Conservation (phyloP, 2,329 filamentous ascomycete species). For the Ophiostoma populinum region DNA sequence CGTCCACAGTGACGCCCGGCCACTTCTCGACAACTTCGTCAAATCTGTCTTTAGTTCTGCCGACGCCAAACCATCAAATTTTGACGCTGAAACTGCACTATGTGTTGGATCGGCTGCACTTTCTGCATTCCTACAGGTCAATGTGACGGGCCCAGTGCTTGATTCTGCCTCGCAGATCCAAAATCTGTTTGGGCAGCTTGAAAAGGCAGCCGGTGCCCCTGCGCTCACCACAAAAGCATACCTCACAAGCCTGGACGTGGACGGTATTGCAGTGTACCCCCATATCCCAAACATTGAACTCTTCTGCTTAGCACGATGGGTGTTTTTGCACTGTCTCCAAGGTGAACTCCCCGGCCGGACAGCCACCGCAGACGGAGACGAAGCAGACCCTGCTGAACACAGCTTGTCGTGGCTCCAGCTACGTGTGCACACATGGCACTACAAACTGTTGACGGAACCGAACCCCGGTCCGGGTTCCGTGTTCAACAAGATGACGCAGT, state of each 20-base stretch:
- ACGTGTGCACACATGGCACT: slow-evolving; percentile 54
- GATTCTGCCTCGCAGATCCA: slow-evolving; percentile 18
- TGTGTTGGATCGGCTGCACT: slow-evolving; percentile 51
- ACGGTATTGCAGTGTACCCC: slow-evolving; percentile 75
- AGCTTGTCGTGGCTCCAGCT: slow-evolving; percentile 45
- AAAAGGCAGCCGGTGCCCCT: slow-evolving; percentile 14
- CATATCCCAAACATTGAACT: slow-evolving; percentile 73
- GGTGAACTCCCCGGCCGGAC: neutral
- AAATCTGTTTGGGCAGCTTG: slow-evolving; percentile 16
- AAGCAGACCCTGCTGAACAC: slow-evolving; percentile 15
- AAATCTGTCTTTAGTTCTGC: neutral
- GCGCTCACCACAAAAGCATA: slow-evolving; percentile 35
- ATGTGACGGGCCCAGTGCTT: slow-evolving; percentile 76
- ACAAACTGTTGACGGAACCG: slow-evolving; percentile 41
- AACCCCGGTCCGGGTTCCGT: slow-evolving; percentile 34
- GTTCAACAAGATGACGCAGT: slow-evolving; percentile 38
- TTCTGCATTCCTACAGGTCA: slow-evolving; percentile 68
- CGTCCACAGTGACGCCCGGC: neutral
- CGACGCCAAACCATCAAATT: no score
- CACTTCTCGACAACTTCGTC: slow-evolving; percentile 6
- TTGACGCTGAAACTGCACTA: neutral
- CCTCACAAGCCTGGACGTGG: slow-evolving; percentile 53
- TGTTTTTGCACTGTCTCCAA: slow-evolving; percentile 1
- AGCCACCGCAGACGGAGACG: slow-evolving; percentile 11
- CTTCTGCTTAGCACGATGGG: slow-evolving; percentile 49